Percentiles rank a stretch among this genome's conserved stretches.
Conservation (phyloP, 495 filamentous ascomycete genomes). For the Penicillium lividum region DNA sequence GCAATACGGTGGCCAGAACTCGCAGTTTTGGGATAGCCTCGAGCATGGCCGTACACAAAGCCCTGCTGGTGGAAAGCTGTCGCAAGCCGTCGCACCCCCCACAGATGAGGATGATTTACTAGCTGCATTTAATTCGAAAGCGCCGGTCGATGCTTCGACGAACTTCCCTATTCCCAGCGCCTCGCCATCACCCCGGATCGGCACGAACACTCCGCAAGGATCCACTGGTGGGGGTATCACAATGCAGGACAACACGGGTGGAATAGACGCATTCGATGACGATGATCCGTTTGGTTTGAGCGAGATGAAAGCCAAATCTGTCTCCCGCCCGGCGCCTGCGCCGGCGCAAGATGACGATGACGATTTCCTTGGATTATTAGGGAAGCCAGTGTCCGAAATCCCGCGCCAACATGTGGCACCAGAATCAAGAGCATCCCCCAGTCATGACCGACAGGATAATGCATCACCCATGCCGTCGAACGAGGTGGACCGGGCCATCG, state of each 20-base stretch:
- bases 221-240: conserved; percentile 24
- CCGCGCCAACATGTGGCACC: conserved; percentile 40
- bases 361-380: conserved; percentile 85
- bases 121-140: conserved; percentile 60
- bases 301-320: conserved; percentile 54
- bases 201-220: conserved; percentile 18
- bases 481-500: conserved; percentile 77
- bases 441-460: conserved; percentile 47
- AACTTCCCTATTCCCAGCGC: conserved; percentile 55
- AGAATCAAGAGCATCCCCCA: conserved; percentile 44
- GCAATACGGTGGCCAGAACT: conserved; percentile 66
- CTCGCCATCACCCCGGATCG: conserved; percentile 32
- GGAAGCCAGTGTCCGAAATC: conserved; percentile 82
- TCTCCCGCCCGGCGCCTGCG: conserved; percentile 38
- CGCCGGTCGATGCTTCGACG: conserved; percentile 62
- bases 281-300: conserved; percentile 88
- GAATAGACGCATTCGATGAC: conserved; percentile 40
- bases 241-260: conserved; percentile 26
- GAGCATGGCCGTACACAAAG: conserved; percentile 51
- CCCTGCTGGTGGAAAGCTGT: conserved; percentile 46
- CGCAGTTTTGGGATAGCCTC: conserved; percentile 70
- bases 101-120: conserved; percentile 60
- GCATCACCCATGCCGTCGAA: conserved; percentile 43
- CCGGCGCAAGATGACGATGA: conserved; percentile 58
- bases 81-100: conserved; percentile 42